phyloP scores from a whole-genome alignment of 2,329 filamentous ascomycete species.

The Venturiaceae sp. region DNA sequence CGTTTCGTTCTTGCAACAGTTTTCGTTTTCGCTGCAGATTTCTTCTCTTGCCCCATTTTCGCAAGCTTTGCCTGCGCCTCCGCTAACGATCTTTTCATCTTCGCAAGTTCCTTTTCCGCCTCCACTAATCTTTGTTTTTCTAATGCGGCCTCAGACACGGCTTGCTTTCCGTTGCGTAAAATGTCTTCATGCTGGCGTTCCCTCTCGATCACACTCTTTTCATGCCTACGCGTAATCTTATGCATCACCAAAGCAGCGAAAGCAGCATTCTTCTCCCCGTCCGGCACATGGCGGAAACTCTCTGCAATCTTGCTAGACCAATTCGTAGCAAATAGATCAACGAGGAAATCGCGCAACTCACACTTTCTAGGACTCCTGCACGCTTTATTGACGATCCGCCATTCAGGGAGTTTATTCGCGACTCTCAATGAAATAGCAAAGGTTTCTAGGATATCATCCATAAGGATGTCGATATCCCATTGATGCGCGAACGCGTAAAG shows the following conservation, averaged over 20 bases:
- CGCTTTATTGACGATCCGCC: neutral
- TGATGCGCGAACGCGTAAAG: neutral
- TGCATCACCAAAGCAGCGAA: neutral
- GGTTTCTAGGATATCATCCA: neutral
- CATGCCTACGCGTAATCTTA: neutral
- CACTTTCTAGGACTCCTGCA: neutral
- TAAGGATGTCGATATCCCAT: neutral
- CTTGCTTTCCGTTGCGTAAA: too few relatives aligned
- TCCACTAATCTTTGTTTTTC: too few relatives aligned
- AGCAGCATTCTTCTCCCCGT: neutral
- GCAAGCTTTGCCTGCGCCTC: neutral
- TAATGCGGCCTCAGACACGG: too few relatives aligned
- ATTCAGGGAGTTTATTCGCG: neutral
- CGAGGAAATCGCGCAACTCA: neutral
- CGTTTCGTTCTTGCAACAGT: neutral
- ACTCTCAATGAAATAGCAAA: neutral
- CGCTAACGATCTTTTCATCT: neutral
- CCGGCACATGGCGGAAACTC: neutral
- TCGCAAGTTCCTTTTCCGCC: neutral
- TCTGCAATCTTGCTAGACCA: neutral
- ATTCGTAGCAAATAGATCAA: neutral
- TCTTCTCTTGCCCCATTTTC: too few relatives aligned
- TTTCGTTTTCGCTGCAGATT: neutral
- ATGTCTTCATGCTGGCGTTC: too few relatives aligned
- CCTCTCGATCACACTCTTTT: neutral